A percentile compares a stretch with the other conserved stretches of the same genome.
phyloP scores from a whole-genome alignment of 139 green algal genomes.

The Closterium sp. region DNA sequence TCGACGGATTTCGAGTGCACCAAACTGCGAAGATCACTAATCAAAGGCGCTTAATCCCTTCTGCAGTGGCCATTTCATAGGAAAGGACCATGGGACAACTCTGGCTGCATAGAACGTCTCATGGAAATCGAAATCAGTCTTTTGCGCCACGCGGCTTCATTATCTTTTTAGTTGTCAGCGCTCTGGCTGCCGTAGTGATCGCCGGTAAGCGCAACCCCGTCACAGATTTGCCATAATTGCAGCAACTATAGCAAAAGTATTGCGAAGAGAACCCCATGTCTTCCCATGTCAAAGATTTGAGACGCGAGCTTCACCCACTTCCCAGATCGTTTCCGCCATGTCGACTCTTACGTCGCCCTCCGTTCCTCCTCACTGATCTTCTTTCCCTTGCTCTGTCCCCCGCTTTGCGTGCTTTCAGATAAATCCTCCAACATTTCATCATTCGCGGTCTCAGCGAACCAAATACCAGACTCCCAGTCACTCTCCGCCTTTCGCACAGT shows the following conservation, averaged over 20 bases:
- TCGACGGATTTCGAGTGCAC: too few relatives aligned
- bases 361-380: neutral
- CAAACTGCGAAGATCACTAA: neutral
- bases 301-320: neutral
- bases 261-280: neutral
- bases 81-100: neutral
- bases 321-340: neutral
- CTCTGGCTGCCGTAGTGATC: neutral
- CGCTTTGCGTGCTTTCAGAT: neutral
- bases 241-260: neutral
- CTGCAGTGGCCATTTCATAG: neutral
- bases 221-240: neutral
- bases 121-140: neutral
- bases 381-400: neutral
- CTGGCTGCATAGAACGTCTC: neutral
- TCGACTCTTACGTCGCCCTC: neutral
- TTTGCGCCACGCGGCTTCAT: neutral
- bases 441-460: neutral
- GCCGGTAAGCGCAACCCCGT: neutral
- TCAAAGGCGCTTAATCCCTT: neutral
- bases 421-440: neutral
- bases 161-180: neutral
- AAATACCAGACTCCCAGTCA: neutral
- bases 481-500: neutral
- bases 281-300: neutral